These are phyloP conservation scores for Pseudocercospora vitis DNA, from an alignment of 2,329 filamentous ascomycete species.

Conservation along the genomic window DNA sequence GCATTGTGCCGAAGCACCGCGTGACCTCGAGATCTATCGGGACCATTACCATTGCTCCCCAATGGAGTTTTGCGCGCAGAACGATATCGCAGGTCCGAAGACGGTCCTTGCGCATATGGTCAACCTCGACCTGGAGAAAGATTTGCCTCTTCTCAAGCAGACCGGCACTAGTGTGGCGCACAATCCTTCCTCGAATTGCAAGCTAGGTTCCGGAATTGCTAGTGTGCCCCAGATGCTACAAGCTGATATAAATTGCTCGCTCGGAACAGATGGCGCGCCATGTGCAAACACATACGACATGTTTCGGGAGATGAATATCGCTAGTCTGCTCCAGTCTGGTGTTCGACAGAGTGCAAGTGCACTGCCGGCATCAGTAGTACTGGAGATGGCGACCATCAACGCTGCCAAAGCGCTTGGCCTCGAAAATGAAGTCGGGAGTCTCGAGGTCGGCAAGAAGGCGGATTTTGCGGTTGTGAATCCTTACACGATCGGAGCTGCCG, in stretches of 20 bases:
- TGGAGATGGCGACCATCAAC: constrained; percentile 55
- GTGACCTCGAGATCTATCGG: constrained; percentile 37
- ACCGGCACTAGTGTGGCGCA: constrained; percentile 51
- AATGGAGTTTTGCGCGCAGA: constrained; percentile 46
- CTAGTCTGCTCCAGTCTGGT: constrained; percentile 53
- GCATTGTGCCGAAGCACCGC: constrained; percentile 32
- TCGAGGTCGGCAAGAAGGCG: constrained; percentile 49
- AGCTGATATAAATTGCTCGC: constrained; percentile 47
- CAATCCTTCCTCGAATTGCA: constrained; percentile 54
- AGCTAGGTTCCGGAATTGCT: constrained; percentile 54
- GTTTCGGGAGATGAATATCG: constrained; percentile 55
- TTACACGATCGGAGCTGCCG: constrained; percentile 30
- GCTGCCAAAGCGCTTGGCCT: constrained; percentile 51
- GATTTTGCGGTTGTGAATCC: constrained; percentile 42
- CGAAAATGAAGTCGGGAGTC: constrained; percentile 41
- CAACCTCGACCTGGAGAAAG: constrained; percentile 46
- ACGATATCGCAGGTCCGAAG: constrained; percentile 43
- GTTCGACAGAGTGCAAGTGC: constrained; percentile 43
- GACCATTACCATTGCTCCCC: constrained; percentile 40
- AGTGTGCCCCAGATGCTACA: constrained; percentile 48
- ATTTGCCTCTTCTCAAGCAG: constrained; percentile 43
- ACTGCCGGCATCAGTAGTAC: constrained; percentile 47
- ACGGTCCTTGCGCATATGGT: constrained; percentile 56
- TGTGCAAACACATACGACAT: constrained; percentile 56
- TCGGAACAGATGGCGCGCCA: constrained; percentile 56